These are phyloP conservation scores for Calamus simplicifolius DNA, from an alignment of 176 grass and related monocot genomes.

Conservation along the genomic window DNA sequence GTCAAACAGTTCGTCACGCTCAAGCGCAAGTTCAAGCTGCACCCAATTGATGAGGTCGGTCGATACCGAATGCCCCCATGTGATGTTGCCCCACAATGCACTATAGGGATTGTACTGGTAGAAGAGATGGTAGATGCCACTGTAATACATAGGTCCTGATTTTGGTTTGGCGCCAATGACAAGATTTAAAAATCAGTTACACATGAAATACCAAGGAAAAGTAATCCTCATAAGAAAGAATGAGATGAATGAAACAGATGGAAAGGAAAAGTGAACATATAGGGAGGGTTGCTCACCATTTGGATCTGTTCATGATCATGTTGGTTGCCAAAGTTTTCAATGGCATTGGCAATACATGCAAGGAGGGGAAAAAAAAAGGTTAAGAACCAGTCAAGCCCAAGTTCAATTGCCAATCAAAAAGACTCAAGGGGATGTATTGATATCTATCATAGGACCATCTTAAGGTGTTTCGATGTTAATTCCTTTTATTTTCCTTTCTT, in stretches of 20 bases:
- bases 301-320: slow-evolving; percentile 39
- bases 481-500: too few relatives aligned
- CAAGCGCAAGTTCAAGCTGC: slow-evolving; percentile 29
- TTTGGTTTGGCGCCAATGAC: neutral
- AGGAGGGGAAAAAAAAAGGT: too few relatives aligned
- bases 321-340: too few relatives aligned
- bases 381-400: too few relatives aligned
- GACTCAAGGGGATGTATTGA: too few relatives aligned
- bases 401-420: too few relatives aligned
- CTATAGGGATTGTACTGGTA: slow-evolving; percentile 87
- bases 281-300: slow-evolving; percentile 49
- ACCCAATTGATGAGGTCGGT: slow-evolving; percentile 87
- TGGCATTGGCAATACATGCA: too few relatives aligned
- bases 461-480: too few relatives aligned
- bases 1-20: slow-evolving; percentile 33
- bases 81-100: slow-evolving; percentile 55
- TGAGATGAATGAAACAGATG: neutral
- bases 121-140: slow-evolving; percentile 88
- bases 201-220: neutral
- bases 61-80: slow-evolving; percentile 72
- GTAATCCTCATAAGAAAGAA: neutral
- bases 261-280: neutral
- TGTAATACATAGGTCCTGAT: slow-evolving; percentile 96
- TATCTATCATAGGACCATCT: too few relatives aligned
- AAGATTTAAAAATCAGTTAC: too few relatives aligned